Evolutionary conservation across 192 early-diverging fungal genomes (phyloP), one percentile per base, ranked within the genome.

Genomic region (Coemansia sp.): DNA sequence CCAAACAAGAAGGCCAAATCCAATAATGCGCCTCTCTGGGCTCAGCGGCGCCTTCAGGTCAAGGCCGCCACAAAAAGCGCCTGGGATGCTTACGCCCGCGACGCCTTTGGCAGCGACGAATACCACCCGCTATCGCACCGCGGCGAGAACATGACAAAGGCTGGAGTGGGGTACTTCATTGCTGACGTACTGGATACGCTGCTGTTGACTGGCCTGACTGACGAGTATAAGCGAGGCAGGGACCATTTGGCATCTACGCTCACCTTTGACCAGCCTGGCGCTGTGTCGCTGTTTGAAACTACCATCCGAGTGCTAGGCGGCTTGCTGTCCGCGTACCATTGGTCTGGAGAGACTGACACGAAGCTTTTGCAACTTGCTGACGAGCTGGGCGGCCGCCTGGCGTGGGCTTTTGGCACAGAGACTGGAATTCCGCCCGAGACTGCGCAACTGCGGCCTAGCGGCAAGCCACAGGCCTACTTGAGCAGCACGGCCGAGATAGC

Each of bases 111-210:
- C n/a, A 75, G 68, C 33, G 95, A 97, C 63, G 93, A 96, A 73
- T 89, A 95, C 53, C 82, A 84, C 37, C 94, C 95, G 4, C 60
- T 94, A 11, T 85, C 89, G 3, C 85, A 85, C 39, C 45, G 39
- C 6, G 92, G 92, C 8, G 69, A 73, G 13, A 89, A 93, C 57
- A 86, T 91, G 84, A 75, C 88, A 6, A 36, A 31, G 12, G 34
- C 43, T 28, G 85, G 91, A 5, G 72, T 92, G 41, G 95, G 95
- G 0, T 87, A 93, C 58, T 93, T 91, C 48, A 90, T 95, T 41
- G 81, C 94, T n/a, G 95, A 98, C 71, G 84, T 90, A 4, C 71
- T 95, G 20, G 94, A 96, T 67, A 95, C 95, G 3, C 84, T 94
- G 50, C 71, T 87, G 20, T 52, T 96, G 28, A 91, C 94, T 88